Percentiles rank a stretch among this genome's conserved stretches.
Conservation (phyloP, 176 grass and related monocot genomes). For the Paspalum notatum region DNA sequence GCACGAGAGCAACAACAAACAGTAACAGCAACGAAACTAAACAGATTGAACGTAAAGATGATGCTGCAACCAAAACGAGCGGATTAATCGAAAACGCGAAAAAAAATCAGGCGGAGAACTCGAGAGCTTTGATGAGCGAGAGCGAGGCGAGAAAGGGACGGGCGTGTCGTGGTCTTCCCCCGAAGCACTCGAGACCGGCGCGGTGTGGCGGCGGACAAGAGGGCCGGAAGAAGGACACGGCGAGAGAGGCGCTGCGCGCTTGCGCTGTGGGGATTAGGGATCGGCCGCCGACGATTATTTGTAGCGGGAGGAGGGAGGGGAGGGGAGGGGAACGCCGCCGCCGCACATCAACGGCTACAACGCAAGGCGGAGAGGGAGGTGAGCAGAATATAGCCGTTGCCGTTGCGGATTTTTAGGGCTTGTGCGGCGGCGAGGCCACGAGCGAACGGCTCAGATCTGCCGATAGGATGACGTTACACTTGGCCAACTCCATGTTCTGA, state of each 20-base stretch:
- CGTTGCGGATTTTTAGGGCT: too few species aligned
- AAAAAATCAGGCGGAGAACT: not conserved
- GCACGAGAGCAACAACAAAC: not conserved
- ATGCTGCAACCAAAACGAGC: not conserved
- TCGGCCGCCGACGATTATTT: not conserved
- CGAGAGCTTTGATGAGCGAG: slow-evolving; percentile 2
- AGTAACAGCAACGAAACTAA: not conserved
- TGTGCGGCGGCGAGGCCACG: too few species aligned
- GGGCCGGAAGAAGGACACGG: not conserved
- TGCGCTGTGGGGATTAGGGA: slow-evolving; percentile 29
- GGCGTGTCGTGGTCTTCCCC: not conserved
- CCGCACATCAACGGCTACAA: not conserved
- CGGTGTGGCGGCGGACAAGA: not conserved
- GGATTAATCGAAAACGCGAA: not conserved
- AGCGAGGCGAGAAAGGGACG: not conserved
- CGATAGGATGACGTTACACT: too few species aligned
- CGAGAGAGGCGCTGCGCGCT: slow-evolving; percentile 8
- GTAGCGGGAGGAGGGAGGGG: not conserved
- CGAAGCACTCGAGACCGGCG: not conserved
- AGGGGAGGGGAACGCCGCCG: not conserved
- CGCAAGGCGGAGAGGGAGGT: not conserved
- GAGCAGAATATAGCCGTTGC: too few species aligned
- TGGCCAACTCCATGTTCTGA: too few species aligned
- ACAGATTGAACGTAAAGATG: not conserved
- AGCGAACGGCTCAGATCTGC: too few species aligned